Evolutionary conservation across 2,329 filamentous ascomycete genomes (phyloP).

Genomic region (Didymella keratinophila): DNA sequence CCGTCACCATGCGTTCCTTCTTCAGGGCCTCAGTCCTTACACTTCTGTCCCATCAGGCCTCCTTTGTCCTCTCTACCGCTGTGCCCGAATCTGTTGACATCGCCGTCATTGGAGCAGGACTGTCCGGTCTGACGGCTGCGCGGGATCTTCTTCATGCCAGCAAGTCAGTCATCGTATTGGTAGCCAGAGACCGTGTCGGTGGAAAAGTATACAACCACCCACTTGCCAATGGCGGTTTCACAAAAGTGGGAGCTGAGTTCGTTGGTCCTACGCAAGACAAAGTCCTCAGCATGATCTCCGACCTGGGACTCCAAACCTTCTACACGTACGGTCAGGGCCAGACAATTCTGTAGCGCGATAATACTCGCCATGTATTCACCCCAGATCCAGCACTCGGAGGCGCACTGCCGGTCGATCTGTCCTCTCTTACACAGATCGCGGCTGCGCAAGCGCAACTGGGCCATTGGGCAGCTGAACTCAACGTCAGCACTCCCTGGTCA

Average conservation of each 20-base stretch:
- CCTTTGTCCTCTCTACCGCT: background rate
- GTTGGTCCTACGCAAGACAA: constrained; percentile 36
- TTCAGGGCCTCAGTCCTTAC: background rate
- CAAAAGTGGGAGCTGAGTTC: constrained; percentile 35
- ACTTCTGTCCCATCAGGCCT: background rate
- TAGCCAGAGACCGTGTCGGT: constrained; percentile 60
- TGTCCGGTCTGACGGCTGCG: constrained; percentile 38
- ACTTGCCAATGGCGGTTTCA: constrained; percentile 31
- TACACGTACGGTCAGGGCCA: constrained; percentile 25
- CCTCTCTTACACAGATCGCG: constrained; percentile 23
- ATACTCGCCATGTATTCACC: constrained; percentile 18
- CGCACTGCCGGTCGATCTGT: constrained; percentile 22
- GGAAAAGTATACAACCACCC: constrained; percentile 57
- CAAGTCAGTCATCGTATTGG: constrained; percentile 56
- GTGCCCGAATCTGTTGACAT: constrained; percentile 27
- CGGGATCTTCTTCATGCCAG: constrained; percentile 51
- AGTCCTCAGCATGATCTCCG: constrained; percentile 26
- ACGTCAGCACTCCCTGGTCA: constrained; percentile 27
- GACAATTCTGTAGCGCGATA: constrained; percentile 28
- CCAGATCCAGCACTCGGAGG: constrained; percentile 24
- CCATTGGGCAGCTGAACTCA: constrained; percentile 29
- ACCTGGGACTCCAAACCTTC: constrained; percentile 31
- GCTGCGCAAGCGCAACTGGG: constrained; percentile 24
- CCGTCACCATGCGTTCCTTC: background rate
- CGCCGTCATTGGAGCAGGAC: constrained; percentile 58